A percentile compares a stretch with the other conserved stretches of the same genome.
Conservation (phyloP, 345 rosid species). For the Brassica incana region DNA sequence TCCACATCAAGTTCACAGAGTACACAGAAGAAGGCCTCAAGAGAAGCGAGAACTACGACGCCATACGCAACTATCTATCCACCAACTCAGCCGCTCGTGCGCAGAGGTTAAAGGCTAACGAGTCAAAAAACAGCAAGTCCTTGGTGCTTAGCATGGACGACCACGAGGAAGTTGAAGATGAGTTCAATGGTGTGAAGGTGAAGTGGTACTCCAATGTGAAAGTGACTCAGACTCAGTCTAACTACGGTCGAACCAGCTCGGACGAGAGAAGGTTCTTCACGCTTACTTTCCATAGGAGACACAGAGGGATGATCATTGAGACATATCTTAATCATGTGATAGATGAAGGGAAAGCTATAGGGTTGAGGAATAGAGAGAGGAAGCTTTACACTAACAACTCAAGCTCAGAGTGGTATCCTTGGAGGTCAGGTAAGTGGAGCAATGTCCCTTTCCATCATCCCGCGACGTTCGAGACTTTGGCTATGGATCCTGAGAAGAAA, state of each 20-base stretch:
- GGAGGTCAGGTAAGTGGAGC: not conserved
- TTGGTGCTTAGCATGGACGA: not conserved
- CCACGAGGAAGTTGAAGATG: not conserved
- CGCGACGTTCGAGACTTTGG: not conserved
- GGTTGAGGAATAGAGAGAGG: not conserved
- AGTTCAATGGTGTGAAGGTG: not conserved
- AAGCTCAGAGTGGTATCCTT: not conserved
- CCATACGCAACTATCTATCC: not conserved
- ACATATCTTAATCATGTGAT: not conserved
- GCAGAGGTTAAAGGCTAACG: not conserved
- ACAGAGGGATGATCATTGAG: not conserved
- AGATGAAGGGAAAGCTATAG: not conserved
- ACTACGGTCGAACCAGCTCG: not conserved
- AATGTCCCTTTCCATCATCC: not conserved
- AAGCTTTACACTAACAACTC: not conserved
- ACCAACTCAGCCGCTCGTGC: not conserved
- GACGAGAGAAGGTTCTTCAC: not conserved
- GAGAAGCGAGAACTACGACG: not conserved
- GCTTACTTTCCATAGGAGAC: not conserved
- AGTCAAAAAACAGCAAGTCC: not conserved
- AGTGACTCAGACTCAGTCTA: not conserved
- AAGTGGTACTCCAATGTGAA: not conserved
- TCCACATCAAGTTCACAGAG: not conserved
- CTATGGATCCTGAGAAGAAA: slow-evolving; percentile 1
- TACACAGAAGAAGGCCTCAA: not conserved